Evolutionary conservation across 306 rosid species (phyloP), one percentile per base, ranked within the genome.

Genomic region (Prosopis cineraria): DNA sequence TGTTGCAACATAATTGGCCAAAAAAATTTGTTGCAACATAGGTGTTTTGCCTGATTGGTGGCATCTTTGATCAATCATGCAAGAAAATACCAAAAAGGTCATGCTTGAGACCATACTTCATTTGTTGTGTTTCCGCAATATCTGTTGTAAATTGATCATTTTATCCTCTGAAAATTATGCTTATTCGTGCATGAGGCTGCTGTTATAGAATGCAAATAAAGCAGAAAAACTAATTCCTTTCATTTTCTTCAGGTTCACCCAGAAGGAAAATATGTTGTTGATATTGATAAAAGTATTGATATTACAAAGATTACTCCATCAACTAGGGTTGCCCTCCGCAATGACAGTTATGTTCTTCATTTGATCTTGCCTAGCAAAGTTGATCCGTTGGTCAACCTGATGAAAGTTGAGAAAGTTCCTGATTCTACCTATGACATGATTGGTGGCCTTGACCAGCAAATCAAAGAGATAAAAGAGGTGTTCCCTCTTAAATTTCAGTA

Each of bases 331-430:
- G 99, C 99, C 59, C 97, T 96, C 17, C 94, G 99, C 71, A 96
- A 96, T 68, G 99, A 96, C 84, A 96, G 99, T 82, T 96, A 96
- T 50, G 99, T 96, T 80, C 99, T 93, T 81, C 99, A 96, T 82
- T 85, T 96, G 79, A 16, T 96, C 70, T 84, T 96, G 83, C 99
- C 99, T 4, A 96, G 99, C 91, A 96, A 96, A 93, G 99, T 96
- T 43, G 99, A 96, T 86, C 98, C 99, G 3, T 73, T 96, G 74
- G 99, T 96, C 79, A 93, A 96, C 83, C 93, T 96, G 68, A 96
- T 96, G 99, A 96, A 96, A 83, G 99, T 96, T 69, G 99, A 96
- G 75, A 96, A 96, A 77, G 99, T 96, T 80, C 99, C 99, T n/a
- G 98, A 96, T 80, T 96, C 99, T 63, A 96, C 99, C 0, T 96